Conservation (phyloP, 2,329 filamentous ascomycete genomes). For the Harringtonia lauricola region DNA sequence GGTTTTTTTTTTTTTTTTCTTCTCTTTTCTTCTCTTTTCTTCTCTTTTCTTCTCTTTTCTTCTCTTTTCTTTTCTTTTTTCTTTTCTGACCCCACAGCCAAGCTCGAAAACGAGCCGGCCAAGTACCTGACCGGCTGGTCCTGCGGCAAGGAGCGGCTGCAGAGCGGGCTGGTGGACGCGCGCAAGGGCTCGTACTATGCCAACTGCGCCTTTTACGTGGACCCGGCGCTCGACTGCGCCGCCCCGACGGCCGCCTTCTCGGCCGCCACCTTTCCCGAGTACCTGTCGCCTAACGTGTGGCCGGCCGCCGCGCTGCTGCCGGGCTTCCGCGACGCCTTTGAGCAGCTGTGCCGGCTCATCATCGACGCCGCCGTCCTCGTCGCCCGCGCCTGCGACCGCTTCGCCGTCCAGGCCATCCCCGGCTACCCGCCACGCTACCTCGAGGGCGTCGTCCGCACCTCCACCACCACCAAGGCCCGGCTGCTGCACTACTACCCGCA, state of each 20-base stretch:
- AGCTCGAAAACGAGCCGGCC: conserved; percentile 46
- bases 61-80: conserved; percentile 10
- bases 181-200: conserved; percentile 78
- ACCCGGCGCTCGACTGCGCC: conserved; percentile 50
- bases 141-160: conserved; percentile 69
- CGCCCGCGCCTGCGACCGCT: conserved; percentile 79
- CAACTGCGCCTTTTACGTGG: conserved; percentile 69
- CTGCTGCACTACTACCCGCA: conserved; percentile 85
- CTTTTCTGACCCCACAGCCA: conserved; percentile 23
- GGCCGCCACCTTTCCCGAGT: conserved; percentile 64
- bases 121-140: conserved; percentile 69
- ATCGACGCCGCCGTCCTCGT: conserved; percentile 86
- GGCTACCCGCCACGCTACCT: conserved; percentile 71
- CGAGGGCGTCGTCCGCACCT: conserved; percentile 75
- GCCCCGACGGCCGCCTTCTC: conserved; percentile 47
- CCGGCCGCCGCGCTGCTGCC: conserved; percentile 58
- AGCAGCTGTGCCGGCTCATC: conserved; percentile 69
- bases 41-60: no score
- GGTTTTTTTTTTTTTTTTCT: conserved; percentile 16
- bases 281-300: conserved; percentile 87
- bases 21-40: not conserved
- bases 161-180: conserved; percentile 66
- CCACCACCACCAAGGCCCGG: conserved; percentile 80
- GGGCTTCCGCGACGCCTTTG: conserved; percentile 62
- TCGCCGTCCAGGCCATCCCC: conserved; percentile 66